phyloP scores from a whole-genome alignment of 805 yeast genomes.

The Tetrapisispora arboricola region DNA sequence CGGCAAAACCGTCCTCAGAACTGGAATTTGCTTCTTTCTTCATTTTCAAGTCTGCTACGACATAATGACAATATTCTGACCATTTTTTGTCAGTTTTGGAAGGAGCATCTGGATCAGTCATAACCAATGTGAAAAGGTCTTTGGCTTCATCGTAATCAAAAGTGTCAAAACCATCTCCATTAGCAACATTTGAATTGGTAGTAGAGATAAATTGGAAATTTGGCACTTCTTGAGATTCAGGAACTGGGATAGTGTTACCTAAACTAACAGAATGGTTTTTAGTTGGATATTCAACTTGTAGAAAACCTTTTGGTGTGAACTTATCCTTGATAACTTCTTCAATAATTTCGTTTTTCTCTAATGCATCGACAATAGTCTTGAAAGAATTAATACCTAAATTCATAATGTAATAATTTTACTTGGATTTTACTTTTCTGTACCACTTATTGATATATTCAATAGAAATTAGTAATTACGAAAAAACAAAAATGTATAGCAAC shows the following conservation, averaged over 20 bases:
- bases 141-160: conserved; percentile 5
- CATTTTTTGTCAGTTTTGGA: conserved; percentile 70
- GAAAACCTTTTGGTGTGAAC: conserved; percentile 17
- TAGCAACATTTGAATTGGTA: conserved; percentile 13
- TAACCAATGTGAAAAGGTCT: conserved; percentile 56
- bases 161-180: neutral
- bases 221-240: conserved; percentile 62
- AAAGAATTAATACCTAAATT: conserved; percentile 11
- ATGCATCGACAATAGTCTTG: conserved; percentile 17
- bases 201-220: conserved; percentile 53
- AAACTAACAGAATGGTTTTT: conserved; percentile 41
- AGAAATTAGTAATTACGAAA: too few species aligned
- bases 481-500: too few species aligned
- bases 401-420: conserved; percentile 2
- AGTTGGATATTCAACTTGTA: conserved; percentile 21
- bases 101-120: conserved; percentile 96
- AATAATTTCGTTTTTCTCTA: conserved; percentile 20
- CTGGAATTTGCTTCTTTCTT: conserved; percentile 6
- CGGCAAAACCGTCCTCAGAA: conserved; percentile 1
- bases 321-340: conserved; percentile 18
- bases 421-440: too few species aligned
- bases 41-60: conserved; percentile 37
- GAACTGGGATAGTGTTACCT: conserved; percentile 62
- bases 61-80: conserved; percentile 80
- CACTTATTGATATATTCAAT: too few species aligned